Base-by-base conservation (phyloP, 2,329 filamentous ascomycete genomes). In the Alternaria brassicicola region DNA sequence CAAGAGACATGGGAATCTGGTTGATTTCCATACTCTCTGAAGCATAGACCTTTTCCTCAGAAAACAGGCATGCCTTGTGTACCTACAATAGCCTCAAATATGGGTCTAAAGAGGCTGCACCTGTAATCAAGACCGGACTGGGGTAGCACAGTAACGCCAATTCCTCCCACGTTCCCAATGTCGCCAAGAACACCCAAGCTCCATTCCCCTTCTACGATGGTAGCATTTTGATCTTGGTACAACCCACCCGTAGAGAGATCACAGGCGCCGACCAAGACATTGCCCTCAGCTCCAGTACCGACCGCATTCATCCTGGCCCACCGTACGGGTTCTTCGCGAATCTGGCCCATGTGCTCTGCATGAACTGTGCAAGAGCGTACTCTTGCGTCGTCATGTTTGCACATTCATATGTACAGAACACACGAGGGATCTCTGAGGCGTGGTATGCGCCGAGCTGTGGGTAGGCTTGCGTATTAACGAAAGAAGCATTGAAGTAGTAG, bases 401-500 rank as follows among this genome's bases (percentile, higher is more conserved):
- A 0, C 12, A 25, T 4, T 56, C 33, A 17, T 70, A 71, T 4
- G 68, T 71, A 25, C 66, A 52, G 39, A 73, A 73, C 2, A 72
- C 66, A 3, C 68, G 49, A 2, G 54, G 49, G 3, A 74, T 67
- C 46, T 74, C 71, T 1, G 66, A 63, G 0, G 62, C 51, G 45
- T 74, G 71, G 43, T 65, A 73, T 0, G 56, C 68, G 23, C 69
- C 67, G 0, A 63, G 52, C 19, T 59, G 38, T 2, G 57, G 47
- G 26, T 55, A 61, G 2, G 48, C 48, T 38, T 65, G 67, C 1
- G 64, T 65, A 19, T 73, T 73, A 8, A 57, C 28, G 47, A 73
- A 74, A 2, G 67, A 65, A 7, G 72, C 70, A 55, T 74, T 75
- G 61, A 68, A 75, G 56, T 65, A 64, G 49, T 70, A 72, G 25